Conservation (phyloP, 208 protist genomes). For the Entamoeba moshkovskii region DNA sequence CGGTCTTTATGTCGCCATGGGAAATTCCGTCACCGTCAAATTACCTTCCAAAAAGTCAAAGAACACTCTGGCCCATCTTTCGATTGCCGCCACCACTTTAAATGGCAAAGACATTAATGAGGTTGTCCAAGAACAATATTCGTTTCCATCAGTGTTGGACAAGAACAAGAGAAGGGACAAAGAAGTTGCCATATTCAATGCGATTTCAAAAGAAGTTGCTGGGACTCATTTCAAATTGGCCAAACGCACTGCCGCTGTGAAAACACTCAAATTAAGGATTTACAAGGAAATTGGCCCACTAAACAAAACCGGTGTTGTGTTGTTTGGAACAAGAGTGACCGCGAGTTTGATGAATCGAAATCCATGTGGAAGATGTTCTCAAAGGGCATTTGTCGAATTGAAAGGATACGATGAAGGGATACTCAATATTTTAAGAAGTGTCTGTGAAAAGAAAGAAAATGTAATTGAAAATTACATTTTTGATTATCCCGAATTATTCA, state of each 20-base stretch:
- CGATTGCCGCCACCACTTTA: neutral
- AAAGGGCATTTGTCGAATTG: neutral
- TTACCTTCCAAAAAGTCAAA: neutral
- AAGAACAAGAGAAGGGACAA: neutral
- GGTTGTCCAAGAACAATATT: neutral
- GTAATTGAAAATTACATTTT: neutral
- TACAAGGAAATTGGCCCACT: neutral
- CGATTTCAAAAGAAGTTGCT: neutral
- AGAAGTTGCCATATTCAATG: slow-evolving; percentile 1
- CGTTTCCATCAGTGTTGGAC: neutral
- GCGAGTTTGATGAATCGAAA: neutral
- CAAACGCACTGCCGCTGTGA: neutral
- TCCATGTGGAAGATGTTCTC: neutral
- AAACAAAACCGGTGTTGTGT: neutral
- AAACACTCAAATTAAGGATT: neutral
- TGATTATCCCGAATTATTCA: too few relatives aligned
- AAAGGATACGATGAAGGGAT: neutral
- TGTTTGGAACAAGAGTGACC: neutral
- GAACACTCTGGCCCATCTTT: neutral
- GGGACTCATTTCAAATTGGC: neutral
- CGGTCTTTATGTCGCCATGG: neutral
- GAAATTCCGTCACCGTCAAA: neutral
- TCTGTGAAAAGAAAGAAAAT: neutral
- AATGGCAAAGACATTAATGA: neutral
- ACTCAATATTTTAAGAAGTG: neutral